phyloP scores from a whole-genome alignment of 495 filamentous ascomycete species.

The Coniosporium apollinis region DNA sequence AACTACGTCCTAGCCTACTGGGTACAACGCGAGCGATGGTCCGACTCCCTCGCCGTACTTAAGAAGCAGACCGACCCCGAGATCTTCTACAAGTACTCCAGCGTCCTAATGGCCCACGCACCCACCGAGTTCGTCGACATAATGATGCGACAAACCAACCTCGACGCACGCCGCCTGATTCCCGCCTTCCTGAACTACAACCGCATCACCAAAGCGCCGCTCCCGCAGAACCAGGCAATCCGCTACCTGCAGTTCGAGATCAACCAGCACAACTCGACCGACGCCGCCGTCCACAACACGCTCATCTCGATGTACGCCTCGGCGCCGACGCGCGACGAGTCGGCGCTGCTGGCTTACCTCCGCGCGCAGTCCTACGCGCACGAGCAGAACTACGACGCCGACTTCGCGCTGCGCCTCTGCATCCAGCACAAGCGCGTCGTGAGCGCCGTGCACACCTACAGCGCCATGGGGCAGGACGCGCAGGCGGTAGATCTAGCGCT shows the following conservation, averaged over 20 bases:
- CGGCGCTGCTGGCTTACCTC: conserved; percentile 71
- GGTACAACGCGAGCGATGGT: conserved; percentile 91
- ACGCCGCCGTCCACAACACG: conserved; percentile 93
- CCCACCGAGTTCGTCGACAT: conserved; percentile 78
- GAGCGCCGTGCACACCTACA: conserved; percentile 91
- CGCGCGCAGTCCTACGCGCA: conserved; percentile 46
- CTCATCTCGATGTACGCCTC: conserved; percentile 92
- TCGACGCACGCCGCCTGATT: conserved; percentile 78
- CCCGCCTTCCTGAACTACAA: conserved; percentile 90
- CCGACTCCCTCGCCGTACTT: conserved; percentile 71
- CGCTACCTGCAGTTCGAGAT: conserved; percentile 90
- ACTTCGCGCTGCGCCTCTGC: conserved; percentile 90
- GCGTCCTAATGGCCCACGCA: conserved; percentile 82
- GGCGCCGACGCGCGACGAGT: conserved; percentile 62
- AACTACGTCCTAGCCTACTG: conserved; percentile 93
- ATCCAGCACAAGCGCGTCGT: conserved; percentile 85
- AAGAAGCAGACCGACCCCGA: conserved; percentile 83
- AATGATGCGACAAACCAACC: conserved; percentile 74
- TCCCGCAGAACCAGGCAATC: conserved; percentile 74
- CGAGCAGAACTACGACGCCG: conserved; percentile 71
- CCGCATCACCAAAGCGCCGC: conserved; percentile 43
- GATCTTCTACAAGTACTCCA: conserved; percentile 90
- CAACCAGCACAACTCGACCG: conserved; percentile 62
- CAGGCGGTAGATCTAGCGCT: conserved; percentile 86
- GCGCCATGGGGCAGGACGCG: conserved; percentile 78